phyloP scores from a whole-genome alignment of 495 filamentous ascomycete genomes.

The Daldinia vernicosa region DNA sequence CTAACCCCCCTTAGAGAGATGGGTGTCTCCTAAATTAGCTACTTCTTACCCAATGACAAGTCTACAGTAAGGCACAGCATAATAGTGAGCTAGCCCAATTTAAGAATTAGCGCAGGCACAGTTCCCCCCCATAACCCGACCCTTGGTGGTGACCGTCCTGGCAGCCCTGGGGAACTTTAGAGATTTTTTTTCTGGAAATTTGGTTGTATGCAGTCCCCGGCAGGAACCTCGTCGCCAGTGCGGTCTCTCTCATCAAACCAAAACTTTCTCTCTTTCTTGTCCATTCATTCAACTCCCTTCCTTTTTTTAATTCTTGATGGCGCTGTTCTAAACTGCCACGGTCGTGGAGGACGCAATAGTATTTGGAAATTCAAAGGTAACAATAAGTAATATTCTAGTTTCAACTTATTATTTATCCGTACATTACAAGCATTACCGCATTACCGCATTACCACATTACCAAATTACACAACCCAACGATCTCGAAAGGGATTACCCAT shows the following conservation, averaged over 20 bases:
- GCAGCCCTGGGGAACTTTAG: constrained; percentile 15
- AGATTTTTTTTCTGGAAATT: constrained; percentile 41
- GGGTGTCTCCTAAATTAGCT: constrained; percentile 33
- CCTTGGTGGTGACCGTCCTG: constrained; percentile 23
- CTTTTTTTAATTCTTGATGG: constrained; percentile 13
- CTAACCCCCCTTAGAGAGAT: constrained; percentile 21
- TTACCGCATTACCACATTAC: not conserved
- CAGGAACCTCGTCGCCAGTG: constrained; percentile 22
- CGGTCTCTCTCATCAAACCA: constrained; percentile 21
- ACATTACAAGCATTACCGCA: not conserved
- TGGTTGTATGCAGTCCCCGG: constrained; percentile 25
- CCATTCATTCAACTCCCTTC: constrained; percentile 27
- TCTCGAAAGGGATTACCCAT: constrained; percentile 23
- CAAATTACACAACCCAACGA: constrained; percentile 17
- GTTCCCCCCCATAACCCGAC: constrained; percentile 29
- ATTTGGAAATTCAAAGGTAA: constrained; percentile 9
- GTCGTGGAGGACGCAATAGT: constrained; percentile 14
- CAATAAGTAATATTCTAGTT: constrained; percentile 12
- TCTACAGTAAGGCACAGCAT: constrained; percentile 24
- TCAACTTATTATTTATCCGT: not conserved
- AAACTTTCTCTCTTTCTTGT: constrained; percentile 17
- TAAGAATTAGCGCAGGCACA: constrained; percentile 30
- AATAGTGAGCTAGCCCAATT: constrained; percentile 14
- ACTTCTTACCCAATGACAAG: constrained; percentile 28
- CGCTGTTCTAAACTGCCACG: constrained; percentile 9